Conservation (phyloP, 331 rosid genomes). For the Quercus lobata region DNA sequence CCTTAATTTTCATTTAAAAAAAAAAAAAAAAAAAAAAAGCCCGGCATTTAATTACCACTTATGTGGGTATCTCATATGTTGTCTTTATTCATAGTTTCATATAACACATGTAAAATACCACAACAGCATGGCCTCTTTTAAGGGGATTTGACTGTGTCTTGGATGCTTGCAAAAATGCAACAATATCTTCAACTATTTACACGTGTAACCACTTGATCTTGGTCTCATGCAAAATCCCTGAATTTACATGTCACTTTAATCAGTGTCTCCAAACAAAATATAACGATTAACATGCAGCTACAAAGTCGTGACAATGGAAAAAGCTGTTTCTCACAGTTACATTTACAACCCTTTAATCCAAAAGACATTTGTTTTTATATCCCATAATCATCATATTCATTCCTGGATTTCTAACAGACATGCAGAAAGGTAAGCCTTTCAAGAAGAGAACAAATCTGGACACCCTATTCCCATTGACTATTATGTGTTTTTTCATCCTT, state of each 20-base stretch:
- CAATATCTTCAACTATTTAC: background rate
- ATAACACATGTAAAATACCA: too few relatives aligned
- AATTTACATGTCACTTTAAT: slow-evolving; percentile 21
- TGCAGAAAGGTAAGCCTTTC: slow-evolving; percentile 55
- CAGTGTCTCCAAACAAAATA: slow-evolving; percentile 14
- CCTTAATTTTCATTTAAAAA: too few relatives aligned
- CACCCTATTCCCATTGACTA: background rate
- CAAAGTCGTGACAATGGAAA: slow-evolving; percentile 17
- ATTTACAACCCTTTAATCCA: background rate
- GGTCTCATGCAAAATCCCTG: slow-evolving; percentile 12
- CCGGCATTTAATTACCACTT: too few relatives aligned
- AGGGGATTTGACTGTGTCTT: too few relatives aligned
- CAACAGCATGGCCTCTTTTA: too few relatives aligned
- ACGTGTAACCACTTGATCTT: slow-evolving; percentile 4
- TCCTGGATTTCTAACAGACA: slow-evolving; percentile 30
- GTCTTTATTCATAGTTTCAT: too few relatives aligned
- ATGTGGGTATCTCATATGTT: too few relatives aligned
- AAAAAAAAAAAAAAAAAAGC: too few relatives aligned
- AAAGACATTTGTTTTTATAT: too few relatives aligned
- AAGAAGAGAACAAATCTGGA: background rate
- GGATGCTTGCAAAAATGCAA: too few relatives aligned
- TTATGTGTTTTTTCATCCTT: background rate
- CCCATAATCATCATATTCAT: background rate
- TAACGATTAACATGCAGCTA: slow-evolving; percentile 23
- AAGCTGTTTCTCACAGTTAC: slow-evolving; percentile 17